Conservation (phyloP, 2,329 filamentous ascomycete species). For the Colletotrichum siamense region DNA sequence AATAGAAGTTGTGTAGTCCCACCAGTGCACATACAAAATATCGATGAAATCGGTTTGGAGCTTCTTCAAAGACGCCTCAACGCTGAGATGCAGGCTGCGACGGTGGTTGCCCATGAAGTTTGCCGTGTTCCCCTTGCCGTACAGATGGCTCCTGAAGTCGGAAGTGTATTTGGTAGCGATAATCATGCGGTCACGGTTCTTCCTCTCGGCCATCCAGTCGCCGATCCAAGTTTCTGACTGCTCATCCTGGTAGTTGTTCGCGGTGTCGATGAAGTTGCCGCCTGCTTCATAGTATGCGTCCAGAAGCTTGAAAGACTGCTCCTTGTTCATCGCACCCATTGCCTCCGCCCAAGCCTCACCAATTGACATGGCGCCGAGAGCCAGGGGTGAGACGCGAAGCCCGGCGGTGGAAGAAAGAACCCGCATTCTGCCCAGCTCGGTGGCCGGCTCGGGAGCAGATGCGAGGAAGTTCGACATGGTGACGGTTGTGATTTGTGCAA, state of each 20-base stretch:
- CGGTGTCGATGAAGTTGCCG: constrained; percentile 73
- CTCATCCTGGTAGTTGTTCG: constrained; percentile 63
- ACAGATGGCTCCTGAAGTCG: constrained; percentile 43
- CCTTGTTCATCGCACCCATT: constrained; percentile 61
- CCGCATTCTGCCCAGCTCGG: constrained; percentile 57
- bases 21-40: constrained; percentile 50
- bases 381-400: constrained; percentile 57
- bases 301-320: constrained; percentile 59
- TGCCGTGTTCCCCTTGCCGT: constrained; percentile 40
- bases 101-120: constrained; percentile 51
- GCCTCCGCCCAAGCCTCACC: constrained; percentile 48
- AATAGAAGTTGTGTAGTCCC: constrained; percentile 47
- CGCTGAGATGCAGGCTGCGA: constrained; percentile 43
- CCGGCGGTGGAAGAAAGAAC: constrained; percentile 55
- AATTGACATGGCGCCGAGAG: constrained; percentile 59
- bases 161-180: constrained; percentile 63
- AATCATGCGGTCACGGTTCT: constrained; percentile 58
- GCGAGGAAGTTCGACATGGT: constrained; percentile 15
- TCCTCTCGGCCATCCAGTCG: constrained; percentile 58
- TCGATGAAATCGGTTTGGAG: constrained; percentile 51
- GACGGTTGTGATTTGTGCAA: background rate
- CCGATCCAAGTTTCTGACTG: constrained; percentile 64
- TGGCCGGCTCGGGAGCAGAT: constrained; percentile 42
- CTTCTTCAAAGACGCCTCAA: constrained; percentile 49
- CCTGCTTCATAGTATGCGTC: constrained; percentile 63